A percentile compares a stretch with the other conserved stretches of the same genome.
phyloP scores from a whole-genome alignment of 1,284 basidiomycete genomes.

The Porogramme epimiltina region DNA sequence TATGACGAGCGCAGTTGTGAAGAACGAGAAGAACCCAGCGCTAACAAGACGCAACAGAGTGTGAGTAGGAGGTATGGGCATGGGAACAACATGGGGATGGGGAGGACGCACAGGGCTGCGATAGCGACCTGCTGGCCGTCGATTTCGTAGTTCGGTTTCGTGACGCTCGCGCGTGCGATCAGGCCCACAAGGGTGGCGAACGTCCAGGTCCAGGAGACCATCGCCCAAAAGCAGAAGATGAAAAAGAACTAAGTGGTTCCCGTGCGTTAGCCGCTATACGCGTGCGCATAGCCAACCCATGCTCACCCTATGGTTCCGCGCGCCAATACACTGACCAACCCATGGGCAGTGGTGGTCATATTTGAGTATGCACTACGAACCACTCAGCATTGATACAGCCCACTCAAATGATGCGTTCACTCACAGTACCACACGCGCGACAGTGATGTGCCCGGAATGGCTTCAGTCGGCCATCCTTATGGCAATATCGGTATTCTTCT shows the following conservation, averaged over 20 bases:
- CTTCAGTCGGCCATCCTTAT: slow-evolving; percentile 59
- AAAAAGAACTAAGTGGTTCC: slow-evolving; percentile 57
- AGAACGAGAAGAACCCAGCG: slow-evolving; percentile 68
- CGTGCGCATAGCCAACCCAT: too few species aligned
- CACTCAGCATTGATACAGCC: not conserved
- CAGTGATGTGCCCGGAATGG: slow-evolving; percentile 80
- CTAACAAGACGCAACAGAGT: slow-evolving; percentile 31
- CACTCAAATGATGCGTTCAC: slow-evolving; percentile 25
- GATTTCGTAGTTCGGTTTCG: slow-evolving; percentile 29
- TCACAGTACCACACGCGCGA: slow-evolving; percentile 66
- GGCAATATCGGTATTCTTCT: slow-evolving; percentile 62
- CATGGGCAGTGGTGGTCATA: slow-evolving; percentile 83
- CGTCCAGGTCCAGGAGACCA: slow-evolving; percentile 59
- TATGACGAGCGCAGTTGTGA: slow-evolving; percentile 58
- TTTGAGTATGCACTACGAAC: slow-evolving; percentile 62
- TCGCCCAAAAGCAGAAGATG: slow-evolving; percentile 66
- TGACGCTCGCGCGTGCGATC: slow-evolving; percentile 35
- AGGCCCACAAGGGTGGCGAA: slow-evolving; percentile 57
- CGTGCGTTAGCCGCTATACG: not conserved
- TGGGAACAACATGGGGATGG: not conserved
- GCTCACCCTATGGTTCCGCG: slow-evolving; percentile 57
- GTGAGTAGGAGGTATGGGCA: not conserved
- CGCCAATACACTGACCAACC: slow-evolving; percentile 85
- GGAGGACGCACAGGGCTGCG: slow-evolving; percentile 52
- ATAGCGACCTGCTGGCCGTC: slow-evolving; percentile 70